Evolutionary conservation across 2,329 filamentous ascomycete species (phyloP).

Genomic region (Mycosphaerella sp.): DNA sequence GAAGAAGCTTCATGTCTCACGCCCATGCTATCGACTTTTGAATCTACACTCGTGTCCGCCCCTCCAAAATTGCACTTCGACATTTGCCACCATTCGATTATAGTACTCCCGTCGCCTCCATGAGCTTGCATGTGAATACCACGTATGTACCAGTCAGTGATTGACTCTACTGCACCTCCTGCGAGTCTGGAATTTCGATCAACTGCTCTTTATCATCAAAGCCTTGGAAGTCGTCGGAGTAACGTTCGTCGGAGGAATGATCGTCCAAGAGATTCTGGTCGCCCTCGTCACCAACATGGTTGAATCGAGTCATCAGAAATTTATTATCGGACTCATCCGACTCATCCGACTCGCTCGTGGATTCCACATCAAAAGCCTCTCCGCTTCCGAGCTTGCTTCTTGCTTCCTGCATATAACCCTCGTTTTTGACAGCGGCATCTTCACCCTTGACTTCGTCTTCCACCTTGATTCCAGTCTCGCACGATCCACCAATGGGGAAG

Average conservation of each 20-base stretch:
- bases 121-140: background rate
- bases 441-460: background rate
- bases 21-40: background rate
- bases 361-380: background rate
- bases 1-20: background rate
- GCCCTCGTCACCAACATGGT: background rate
- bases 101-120: background rate
- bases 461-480: background rate
- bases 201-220: background rate
- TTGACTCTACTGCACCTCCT: background rate
- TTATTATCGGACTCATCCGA: background rate
- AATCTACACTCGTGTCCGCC: too few relatives aligned
- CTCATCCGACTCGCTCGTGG: background rate
- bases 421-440: background rate
- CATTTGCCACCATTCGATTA: background rate
- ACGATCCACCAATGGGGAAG: background rate
- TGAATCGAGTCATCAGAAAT: background rate
- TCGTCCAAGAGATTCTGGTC: background rate
- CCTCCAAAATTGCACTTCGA: background rate
- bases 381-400: background rate
- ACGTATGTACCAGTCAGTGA: background rate
- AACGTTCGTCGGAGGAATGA: background rate
- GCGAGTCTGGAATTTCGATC: slow-evolving; percentile 10
- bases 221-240: background rate
- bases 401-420: background rate